phyloP scores from a whole-genome alignment of 352 stramenopile species.

The Phytophthora podocarpi region DNA sequence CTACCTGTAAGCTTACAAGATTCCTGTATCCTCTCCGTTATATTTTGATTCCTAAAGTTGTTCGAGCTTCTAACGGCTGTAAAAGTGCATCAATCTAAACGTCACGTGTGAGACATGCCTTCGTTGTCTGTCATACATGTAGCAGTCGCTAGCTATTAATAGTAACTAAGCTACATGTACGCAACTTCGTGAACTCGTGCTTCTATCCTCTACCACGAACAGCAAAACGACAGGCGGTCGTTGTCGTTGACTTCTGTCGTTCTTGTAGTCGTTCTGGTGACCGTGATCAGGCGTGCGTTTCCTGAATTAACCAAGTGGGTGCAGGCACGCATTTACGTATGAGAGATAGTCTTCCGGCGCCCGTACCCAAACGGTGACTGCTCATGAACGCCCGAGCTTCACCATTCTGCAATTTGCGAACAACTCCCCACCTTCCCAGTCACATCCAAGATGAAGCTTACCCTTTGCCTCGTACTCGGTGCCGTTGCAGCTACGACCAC shows the following conservation, averaged over 20 bases:
- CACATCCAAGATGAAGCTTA: slow-evolving; percentile 7
- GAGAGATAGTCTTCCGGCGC: background rate
- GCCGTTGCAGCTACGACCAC: background rate
- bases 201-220: background rate
- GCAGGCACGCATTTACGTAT: background rate
- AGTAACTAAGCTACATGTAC: no score
- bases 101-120: no score
- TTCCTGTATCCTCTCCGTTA: no score
- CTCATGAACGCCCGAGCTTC: background rate
- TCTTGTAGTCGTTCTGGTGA: background rate
- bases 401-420: slow-evolving; percentile 7
- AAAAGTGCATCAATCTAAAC: no score
- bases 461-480: slow-evolving; percentile 1
- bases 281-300: slow-evolving; percentile 8
- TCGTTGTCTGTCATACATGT: background rate
- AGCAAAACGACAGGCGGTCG: background rate
- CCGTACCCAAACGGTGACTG: background rate
- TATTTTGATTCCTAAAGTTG: no score
- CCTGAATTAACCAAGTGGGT: slow-evolving; percentile 7
- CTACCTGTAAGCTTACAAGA: no score
- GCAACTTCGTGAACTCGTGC: background rate
- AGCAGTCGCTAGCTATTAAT: no score
- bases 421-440: background rate
- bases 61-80: slow-evolving; percentile 1
- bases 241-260: no score